Percentiles rank a stretch among this genome's conserved stretches.
These are phyloP conservation scores for Bremia lactucae DNA, from an alignment of 352 stramenopile species.

Conservation along the genomic window DNA sequence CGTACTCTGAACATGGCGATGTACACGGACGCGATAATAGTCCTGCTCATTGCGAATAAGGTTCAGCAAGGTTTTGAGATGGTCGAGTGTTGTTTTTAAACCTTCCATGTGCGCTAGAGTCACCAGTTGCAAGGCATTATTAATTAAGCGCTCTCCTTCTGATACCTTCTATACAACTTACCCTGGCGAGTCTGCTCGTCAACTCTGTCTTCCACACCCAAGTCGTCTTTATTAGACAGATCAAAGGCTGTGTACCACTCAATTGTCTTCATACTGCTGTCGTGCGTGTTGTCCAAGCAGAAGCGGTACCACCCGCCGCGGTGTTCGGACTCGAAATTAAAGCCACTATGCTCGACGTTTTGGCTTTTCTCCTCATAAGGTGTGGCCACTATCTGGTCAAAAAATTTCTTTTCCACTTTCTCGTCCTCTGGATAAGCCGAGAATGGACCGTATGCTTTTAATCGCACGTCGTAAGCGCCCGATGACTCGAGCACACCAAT, in stretches of 20 bases:
- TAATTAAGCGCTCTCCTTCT: background rate
- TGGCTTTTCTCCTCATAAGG: constrained; percentile 49
- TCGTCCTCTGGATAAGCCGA: constrained; percentile 30
- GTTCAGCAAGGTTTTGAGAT: constrained; percentile 49
- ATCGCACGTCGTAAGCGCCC: constrained; percentile 63
- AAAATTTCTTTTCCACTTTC: constrained; percentile 54
- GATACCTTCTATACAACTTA: constrained; percentile 10
- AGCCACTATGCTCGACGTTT: constrained; percentile 75
- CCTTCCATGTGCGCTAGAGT: constrained; percentile 55
- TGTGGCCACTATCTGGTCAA: constrained; percentile 62
- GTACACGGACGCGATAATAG: constrained; percentile 61
- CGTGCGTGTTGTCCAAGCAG: constrained; percentile 71
- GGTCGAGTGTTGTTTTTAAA: constrained; percentile 48
- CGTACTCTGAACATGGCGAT: constrained; percentile 67
- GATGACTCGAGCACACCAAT: constrained; percentile 65
- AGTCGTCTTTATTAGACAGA: constrained; percentile 61
- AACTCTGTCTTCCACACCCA: constrained; percentile 64
- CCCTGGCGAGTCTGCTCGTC: constrained; percentile 53
- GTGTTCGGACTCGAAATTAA: constrained; percentile 82
- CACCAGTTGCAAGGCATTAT: background rate
- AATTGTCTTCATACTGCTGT: constrained; percentile 50
- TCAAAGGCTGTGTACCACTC: constrained; percentile 80
- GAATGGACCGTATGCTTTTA: constrained; percentile 69
- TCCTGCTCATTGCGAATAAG: constrained; percentile 71
- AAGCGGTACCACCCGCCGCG: constrained; percentile 82